Evolutionary conservation across 768 basidiomycete species (phyloP), one percentile per base, ranked within the genome.

Genomic region (Suillus discolor): DNA sequence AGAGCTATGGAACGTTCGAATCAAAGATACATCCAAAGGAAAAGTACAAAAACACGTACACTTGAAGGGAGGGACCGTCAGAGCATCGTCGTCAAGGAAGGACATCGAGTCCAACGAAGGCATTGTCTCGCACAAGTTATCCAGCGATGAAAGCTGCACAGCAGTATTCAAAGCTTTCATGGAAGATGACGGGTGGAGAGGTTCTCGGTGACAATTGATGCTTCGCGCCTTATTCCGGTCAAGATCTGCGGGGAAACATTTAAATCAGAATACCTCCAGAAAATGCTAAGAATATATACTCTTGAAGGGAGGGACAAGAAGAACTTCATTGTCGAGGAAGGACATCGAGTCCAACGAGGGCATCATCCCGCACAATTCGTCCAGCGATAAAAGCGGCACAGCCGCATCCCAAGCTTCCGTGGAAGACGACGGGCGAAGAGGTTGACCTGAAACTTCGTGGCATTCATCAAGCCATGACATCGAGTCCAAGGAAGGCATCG

Each of bases 401-500:
- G 54, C 54, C 3, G 34, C 54, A 36, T 55, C 54, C 54, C 34
- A 55, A 55, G 54, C 54, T 36, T 55, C 54, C 54, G 13, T 36
- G 31, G 54, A 55, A 6, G 34, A 36, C n/a, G 20, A 36, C 11
- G 54, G 34, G 20, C 31, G 20, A n/a, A 34, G 31, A 55, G 20
- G 31, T 55, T 34, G 54, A 34, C 54, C 18, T 34, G 54, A 34
- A 55, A 34, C 18, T 11, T 34, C 11, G 54, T 34, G 20, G 12
- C 20, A 55, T 12, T 55, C 54, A n/a, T 55, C 54, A 55, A 55
- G 54, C 54, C 54, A 55, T 11, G 54, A 55, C 34, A 36, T 55
- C 54, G 54, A 55, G 54, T 55, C 54, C 12, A 55, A 55, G 20
- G 12, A 36, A 36, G 34, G 54, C 20, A 55, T 7, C 20, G 20